These are phyloP conservation scores for Rhododendron molle DNA, from an alignment of 148 eudicot genomes.

Conservation along the genomic window DNA sequence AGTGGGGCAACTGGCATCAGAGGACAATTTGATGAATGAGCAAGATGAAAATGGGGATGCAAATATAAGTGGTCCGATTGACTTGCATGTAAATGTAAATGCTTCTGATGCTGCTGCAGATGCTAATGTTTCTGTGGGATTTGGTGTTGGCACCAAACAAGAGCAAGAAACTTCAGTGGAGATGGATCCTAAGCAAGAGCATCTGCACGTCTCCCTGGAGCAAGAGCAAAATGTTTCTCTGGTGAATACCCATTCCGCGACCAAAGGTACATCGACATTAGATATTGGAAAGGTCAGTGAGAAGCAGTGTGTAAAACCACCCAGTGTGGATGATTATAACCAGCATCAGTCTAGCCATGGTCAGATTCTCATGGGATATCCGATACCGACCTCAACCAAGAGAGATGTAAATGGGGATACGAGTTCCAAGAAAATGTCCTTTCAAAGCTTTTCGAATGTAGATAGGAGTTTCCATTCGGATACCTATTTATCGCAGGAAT, in stretches of 20 bases:
- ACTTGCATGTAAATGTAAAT: not conserved
- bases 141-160: conserved; percentile 11
- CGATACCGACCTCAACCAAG: conserved; percentile 28
- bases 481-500: conserved; percentile 17
- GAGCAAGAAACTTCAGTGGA: conserved; percentile 9
- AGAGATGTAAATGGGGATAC: conserved; percentile 30
- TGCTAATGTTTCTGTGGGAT: conserved; percentile 6
- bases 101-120: conserved; percentile 15
- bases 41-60: not conserved
- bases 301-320: conserved; percentile 22
- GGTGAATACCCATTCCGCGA: not conserved
- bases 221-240: conserved; percentile 6
- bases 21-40: conserved; percentile 8
- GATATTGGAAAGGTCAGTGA: conserved; percentile 14
- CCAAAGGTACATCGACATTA: conserved; percentile 8
- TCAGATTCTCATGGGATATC: conserved; percentile 26
- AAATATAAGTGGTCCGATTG: not conserved
- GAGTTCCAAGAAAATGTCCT: conserved; percentile 18
- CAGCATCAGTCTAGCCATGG: conserved; percentile 18
- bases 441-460: conserved; percentile 14
- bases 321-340: conserved; percentile 11
- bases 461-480: conserved; percentile 28
- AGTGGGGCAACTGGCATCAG: conserved; percentile 12
- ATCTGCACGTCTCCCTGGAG: conserved; percentile 7
- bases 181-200: conserved; percentile 3